Percentiles rank a stretch among this genome's conserved stretches.
Conservation (phyloP, 106 monocot genomes). For the Iris macrosiphon region DNA sequence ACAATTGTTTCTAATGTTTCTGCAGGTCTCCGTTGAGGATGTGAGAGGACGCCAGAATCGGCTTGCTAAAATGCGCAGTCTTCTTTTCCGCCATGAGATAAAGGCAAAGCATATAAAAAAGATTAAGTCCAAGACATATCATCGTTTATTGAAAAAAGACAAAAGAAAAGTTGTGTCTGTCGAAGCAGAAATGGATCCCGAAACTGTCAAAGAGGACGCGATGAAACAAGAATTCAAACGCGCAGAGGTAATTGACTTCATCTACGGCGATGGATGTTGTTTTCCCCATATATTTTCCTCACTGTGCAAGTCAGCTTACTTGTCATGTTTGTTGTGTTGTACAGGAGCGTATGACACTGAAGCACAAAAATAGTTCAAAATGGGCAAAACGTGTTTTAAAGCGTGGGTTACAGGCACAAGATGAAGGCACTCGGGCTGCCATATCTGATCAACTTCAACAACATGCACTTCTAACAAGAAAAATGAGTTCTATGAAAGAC, state of each 20-base stretch:
- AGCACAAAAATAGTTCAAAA: conserved; percentile 91
- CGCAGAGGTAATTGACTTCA: conserved; percentile 62
- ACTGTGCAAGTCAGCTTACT: neutral
- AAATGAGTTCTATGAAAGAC: conserved; percentile 87
- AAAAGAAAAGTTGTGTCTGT: conserved; percentile 42
- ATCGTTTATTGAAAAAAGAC: conserved; percentile 79
- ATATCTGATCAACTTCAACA: conserved; percentile 82
- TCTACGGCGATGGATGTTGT: neutral
- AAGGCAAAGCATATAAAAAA: conserved; percentile 87
- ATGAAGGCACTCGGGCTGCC: conserved; percentile 91
- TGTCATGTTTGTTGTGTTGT: conserved; percentile 10
- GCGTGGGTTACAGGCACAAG: conserved; percentile 76
- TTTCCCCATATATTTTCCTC: neutral
- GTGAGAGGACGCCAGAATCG: conserved; percentile 54
- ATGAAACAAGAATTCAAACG: conserved; percentile 81
- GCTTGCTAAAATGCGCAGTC: conserved; percentile 88
- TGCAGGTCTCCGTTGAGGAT: conserved; percentile 76
- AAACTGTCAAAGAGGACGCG: conserved; percentile 58
- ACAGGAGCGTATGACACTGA: conserved; percentile 88
- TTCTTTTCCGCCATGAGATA: conserved; percentile 89
- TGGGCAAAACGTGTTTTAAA: conserved; percentile 80
- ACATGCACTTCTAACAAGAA: conserved; percentile 74
- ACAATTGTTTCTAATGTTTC: neutral
- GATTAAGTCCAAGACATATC: conserved; percentile 95
- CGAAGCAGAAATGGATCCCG: conserved; percentile 60